Percentiles rank a stretch among this genome's conserved stretches.
phyloP scores from a whole-genome alignment of 192 early-diverging fungal genomes.

The Backusella tarrabulga region DNA sequence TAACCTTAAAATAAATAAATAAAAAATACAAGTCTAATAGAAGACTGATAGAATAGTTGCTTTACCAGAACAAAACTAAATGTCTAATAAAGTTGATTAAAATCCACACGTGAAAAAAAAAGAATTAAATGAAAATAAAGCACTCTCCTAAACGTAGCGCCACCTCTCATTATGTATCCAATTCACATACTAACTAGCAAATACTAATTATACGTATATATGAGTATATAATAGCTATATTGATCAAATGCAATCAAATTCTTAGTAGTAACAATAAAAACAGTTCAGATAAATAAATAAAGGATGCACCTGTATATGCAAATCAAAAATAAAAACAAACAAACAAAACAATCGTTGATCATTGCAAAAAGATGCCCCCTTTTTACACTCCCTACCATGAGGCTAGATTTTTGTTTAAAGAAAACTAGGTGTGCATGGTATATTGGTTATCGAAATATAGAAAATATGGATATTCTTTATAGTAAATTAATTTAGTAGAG shows the following conservation, averaged over 20 bases:
- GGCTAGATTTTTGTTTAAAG: neutral
- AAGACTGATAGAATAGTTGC: neutral
- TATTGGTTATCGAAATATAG: neutral
- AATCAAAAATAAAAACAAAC: neutral
- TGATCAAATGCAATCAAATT: neutral
- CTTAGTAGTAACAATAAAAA: neutral
- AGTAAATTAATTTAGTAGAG: neutral
- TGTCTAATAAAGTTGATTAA: neutral
- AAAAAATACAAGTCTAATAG: neutral
- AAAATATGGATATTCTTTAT: neutral
- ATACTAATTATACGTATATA: neutral
- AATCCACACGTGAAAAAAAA: neutral
- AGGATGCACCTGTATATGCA: neutral
- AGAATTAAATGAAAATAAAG: neutral
- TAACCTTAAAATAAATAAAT: neutral
- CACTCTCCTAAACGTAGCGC: neutral
- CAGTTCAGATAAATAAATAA: neutral
- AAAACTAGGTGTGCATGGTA: neutral
- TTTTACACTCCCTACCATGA: neutral
- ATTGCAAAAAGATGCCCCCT: neutral
- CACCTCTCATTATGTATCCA: neutral
- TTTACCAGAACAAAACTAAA: neutral
- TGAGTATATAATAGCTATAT: neutral
- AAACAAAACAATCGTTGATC: neutral
- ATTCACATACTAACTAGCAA: neutral